These are phyloP conservation scores for Sedum album DNA, from an alignment of 164 flowering plant genomes.

Conservation along the genomic window DNA sequence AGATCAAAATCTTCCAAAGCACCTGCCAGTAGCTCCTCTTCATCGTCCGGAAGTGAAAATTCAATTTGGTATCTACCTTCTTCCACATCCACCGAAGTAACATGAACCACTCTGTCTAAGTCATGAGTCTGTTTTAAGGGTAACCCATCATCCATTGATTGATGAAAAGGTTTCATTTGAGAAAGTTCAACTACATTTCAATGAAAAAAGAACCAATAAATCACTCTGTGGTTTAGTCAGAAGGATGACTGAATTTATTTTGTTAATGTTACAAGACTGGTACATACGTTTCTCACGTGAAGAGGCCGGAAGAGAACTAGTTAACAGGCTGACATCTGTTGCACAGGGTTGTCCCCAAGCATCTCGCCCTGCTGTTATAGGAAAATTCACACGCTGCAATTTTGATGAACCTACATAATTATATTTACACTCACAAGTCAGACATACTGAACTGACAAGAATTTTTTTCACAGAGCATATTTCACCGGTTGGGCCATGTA, in stretches of 20 bases:
- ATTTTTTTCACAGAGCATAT: too few species aligned
- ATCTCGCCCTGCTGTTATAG: slow-evolving; percentile 29
- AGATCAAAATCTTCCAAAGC: slow-evolving; percentile 81
- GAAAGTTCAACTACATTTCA: slow-evolving; percentile 46
- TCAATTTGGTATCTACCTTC: slow-evolving; percentile 40
- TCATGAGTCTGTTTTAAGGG: slow-evolving; percentile 31
- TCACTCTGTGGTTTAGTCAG: neutral
- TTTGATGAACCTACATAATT: slow-evolving; percentile 33
- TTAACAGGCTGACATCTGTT: slow-evolving; percentile 76
- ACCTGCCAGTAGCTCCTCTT: slow-evolving; percentile 88
- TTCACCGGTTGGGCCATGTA: neutral
- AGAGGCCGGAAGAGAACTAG: slow-evolving; percentile 89
- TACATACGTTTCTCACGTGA: slow-evolving; percentile 69
- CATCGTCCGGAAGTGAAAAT: slow-evolving; percentile 81
- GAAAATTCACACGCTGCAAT: slow-evolving; percentile 19
- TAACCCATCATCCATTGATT: slow-evolving; percentile 39
- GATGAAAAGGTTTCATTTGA: slow-evolving; percentile 26
- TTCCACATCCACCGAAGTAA: slow-evolving; percentile 53
- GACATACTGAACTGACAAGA: neutral
- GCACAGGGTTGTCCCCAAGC: slow-evolving; percentile 45
- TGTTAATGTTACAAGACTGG: neutral
- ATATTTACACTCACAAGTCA: slow-evolving; percentile 3
- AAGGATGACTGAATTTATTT: neutral
- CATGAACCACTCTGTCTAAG: slow-evolving; percentile 29
- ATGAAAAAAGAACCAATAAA: slow-evolving; percentile 8